Percentiles rank a stretch among this genome's conserved stretches.
These are phyloP conservation scores for Lachnellula occidentalis DNA, from an alignment of 2,329 filamentous ascomycete species.

Conservation along the genomic window DNA sequence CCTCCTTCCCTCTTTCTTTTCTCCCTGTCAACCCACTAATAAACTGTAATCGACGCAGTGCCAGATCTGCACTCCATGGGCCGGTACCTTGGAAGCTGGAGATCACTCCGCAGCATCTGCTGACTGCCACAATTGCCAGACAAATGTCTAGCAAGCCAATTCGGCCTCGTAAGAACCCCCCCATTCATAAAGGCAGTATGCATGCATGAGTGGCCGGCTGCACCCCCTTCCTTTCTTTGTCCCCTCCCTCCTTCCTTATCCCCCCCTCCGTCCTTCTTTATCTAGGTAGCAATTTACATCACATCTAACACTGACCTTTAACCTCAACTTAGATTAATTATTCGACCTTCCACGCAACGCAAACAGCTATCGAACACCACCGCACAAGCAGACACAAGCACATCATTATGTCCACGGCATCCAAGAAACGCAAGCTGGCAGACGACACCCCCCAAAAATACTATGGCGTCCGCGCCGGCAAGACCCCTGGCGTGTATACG, in stretches of 20 bases:
- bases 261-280: no score
- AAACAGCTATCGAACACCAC: background rate
- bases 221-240: background rate
- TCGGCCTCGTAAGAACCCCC: conserved; percentile 1
- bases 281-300: background rate
- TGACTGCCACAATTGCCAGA: conserved; percentile 1
- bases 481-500: conserved; percentile 55
- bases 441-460: conserved; percentile 40
- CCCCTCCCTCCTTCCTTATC: background rate
- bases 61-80: conserved; percentile 1
- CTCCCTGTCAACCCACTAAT: no score
- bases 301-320: background rate
- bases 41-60: background rate
- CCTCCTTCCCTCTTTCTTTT: no score
- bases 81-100: background rate
- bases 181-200: background rate
- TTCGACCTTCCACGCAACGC: background rate
- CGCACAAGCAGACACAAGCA: background rate
- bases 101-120: background rate
- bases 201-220: background rate
- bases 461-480: conserved; percentile 57
- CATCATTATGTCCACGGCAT: conserved; percentile 12
- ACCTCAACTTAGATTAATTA: background rate
- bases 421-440: conserved; percentile 26
- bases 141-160: conserved; percentile 3